Percentiles rank a stretch among this genome's conserved stretches.
Conservation (phyloP, 2,329 filamentous ascomycete genomes). For the Mycosphaerella sp. region DNA sequence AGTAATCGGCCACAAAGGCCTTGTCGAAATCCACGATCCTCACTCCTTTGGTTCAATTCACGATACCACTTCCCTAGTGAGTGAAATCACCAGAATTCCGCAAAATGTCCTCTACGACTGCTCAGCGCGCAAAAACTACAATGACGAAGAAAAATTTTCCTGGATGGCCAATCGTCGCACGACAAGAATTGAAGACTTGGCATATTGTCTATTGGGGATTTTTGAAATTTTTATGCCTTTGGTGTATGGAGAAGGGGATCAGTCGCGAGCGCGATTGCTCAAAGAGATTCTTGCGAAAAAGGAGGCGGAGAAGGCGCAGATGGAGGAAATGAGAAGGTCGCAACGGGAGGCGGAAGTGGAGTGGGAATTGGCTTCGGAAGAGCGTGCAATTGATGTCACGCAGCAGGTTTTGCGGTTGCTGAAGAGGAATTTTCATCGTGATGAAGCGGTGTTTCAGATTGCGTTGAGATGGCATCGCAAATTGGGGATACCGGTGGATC, state of each 20-base stretch:
- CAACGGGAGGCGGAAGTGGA: not conserved
- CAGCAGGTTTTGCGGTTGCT: not conserved
- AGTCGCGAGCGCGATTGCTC: constrained; percentile 9
- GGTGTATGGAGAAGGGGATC: constrained; percentile 37
- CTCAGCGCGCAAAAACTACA: not conserved
- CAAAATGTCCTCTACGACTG: constrained; percentile 6
- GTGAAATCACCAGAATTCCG: constrained; percentile 15
- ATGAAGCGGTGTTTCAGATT: not conserved
- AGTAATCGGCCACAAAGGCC: constrained; percentile 11
- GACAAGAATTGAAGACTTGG: constrained; percentile 35
- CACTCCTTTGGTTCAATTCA: not conserved
- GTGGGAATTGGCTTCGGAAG: not conserved
- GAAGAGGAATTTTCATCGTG: not conserved
- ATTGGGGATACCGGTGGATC: not conserved
- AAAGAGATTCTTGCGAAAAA: constrained; percentile 7
- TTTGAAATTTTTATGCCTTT: constrained; percentile 42
- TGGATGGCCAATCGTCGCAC: constrained; percentile 1
- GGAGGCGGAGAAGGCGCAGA: not conserved
- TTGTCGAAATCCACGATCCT: not conserved
- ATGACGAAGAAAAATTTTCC: constrained; percentile 1
- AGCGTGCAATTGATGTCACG: not conserved
- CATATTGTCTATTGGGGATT: constrained; percentile 42
- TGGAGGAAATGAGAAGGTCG: not conserved
- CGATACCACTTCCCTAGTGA: constrained; percentile 6
- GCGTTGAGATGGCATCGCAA: not conserved